Conservation (phyloP, 371 early-diverging fungal genomes). For the Zychaea mexicana region DNA sequence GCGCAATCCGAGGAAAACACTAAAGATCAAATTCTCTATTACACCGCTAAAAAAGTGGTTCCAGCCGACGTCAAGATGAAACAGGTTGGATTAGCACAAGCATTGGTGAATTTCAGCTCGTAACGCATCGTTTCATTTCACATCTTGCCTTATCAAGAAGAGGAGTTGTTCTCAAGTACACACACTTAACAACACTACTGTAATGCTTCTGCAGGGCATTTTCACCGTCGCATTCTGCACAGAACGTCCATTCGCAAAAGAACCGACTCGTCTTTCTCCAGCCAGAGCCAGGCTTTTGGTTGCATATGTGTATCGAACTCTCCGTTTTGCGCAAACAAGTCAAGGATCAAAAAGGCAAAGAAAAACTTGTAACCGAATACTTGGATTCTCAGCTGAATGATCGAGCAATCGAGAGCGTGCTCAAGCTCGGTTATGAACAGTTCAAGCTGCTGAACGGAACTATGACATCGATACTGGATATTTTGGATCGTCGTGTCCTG, state of each 20-base stretch:
- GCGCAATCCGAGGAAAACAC: slow-evolving; percentile 70
- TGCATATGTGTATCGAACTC: slow-evolving; percentile 71
- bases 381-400: slow-evolving; percentile 64
- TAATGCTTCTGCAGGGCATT: slow-evolving; percentile 57
- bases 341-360: slow-evolving; percentile 61
- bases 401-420: slow-evolving; percentile 50
- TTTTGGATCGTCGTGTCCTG: slow-evolving; percentile 32
- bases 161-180: too few relatives aligned
- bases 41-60: slow-evolving; percentile 69
- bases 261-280: slow-evolving; percentile 68
- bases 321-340: slow-evolving; percentile 51
- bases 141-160: too few relatives aligned
- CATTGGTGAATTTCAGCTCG: slow-evolving; percentile 78
- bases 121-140: too few relatives aligned
- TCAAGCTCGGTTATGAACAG: slow-evolving; percentile 63
- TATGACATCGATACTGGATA: slow-evolving; percentile 34
- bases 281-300: slow-evolving; percentile 78
- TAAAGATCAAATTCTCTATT: slow-evolving; percentile 80
- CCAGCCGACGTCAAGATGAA: slow-evolving; percentile 80
- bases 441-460: slow-evolving; percentile 59
- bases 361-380: slow-evolving; percentile 60
- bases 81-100: slow-evolving; percentile 83
- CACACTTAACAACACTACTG: too few relatives aligned
- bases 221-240: slow-evolving; percentile 60
- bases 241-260: slow-evolving; percentile 75